Evolutionary conservation across 2,329 filamentous ascomycete genomes (phyloP).

Genomic region (Chaetothyriales sp.): DNA sequence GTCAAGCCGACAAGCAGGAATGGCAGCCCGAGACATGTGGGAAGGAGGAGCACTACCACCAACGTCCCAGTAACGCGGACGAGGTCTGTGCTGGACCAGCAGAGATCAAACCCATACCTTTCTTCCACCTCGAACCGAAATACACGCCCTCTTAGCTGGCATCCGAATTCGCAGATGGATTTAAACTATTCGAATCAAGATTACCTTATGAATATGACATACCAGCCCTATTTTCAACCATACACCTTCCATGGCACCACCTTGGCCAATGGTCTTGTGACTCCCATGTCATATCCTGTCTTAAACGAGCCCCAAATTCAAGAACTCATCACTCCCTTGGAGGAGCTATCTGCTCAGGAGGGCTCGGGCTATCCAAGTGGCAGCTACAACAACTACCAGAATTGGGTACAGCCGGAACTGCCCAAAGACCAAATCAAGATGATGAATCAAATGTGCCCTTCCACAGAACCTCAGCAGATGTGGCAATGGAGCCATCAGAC

Average conservation of each 20-base stretch:
- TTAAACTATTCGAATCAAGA: not conserved
- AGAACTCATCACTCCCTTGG: conserved; percentile 13
- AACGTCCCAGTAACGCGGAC: conserved; percentile 8
- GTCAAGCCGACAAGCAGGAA: conserved; percentile 15
- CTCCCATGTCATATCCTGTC: conserved; percentile 12
- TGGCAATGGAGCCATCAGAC: conserved; percentile 5
- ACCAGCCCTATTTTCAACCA: conserved; percentile 1
- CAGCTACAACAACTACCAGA: conserved; percentile 1
- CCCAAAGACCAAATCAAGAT: conserved; percentile 1
- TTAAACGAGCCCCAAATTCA: conserved; percentile 14
- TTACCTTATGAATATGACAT: conserved; percentile 2
- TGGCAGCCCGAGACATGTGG: conserved; percentile 10
- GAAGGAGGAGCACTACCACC: conserved; percentile 14
- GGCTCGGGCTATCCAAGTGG: conserved; percentile 2
- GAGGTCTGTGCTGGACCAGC: conserved; percentile 13
- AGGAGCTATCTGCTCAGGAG: conserved; percentile 8
- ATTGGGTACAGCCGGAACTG: conserved; percentile 3
- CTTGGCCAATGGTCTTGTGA: conserved; percentile 16
- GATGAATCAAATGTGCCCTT: not conserved
- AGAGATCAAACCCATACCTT: conserved; percentile 3
- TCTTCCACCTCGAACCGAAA: conserved; percentile 2
- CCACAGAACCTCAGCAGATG: not conserved
- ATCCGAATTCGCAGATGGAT: conserved; percentile 10
- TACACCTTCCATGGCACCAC: conserved; percentile 10
- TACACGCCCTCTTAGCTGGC: conserved; percentile 16